A percentile compares a stretch with the other conserved stretches of the same genome.
phyloP scores from a whole-genome alignment of 2,329 filamentous ascomycete genomes.

The Aciculosporium take region DNA sequence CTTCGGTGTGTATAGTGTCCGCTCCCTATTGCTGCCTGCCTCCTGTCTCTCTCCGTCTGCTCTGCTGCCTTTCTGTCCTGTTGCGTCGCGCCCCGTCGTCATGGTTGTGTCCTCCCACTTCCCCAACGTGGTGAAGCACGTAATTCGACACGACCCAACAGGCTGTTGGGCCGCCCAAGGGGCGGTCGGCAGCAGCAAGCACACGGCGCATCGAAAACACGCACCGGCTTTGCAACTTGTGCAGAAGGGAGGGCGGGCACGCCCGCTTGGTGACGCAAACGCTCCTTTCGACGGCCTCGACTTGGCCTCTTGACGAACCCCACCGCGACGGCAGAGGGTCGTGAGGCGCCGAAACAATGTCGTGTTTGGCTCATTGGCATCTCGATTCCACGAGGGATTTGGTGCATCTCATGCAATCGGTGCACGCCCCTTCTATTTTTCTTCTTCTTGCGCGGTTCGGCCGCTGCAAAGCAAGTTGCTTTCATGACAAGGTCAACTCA shows the following conservation, averaged over 20 bases:
- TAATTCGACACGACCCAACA: background rate
- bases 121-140: background rate
- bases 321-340: constrained; percentile 1
- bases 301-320: background rate
- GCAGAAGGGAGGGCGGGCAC: background rate
- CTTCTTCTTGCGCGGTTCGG: background rate
- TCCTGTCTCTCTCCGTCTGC: constrained; percentile 7
- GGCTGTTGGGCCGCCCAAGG: background rate
- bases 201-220: background rate
- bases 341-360: background rate
- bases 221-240: background rate
- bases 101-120: constrained; percentile 14
- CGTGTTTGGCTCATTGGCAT: background rate
- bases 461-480: too few relatives aligned
- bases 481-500: background rate
- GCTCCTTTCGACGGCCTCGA: background rate
- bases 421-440: too few relatives aligned
- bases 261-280: constrained; percentile 2
- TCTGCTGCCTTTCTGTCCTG: constrained; percentile 7
- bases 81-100: constrained; percentile 20
- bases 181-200: background rate
- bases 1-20: constrained; percentile 6
- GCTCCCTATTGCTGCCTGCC: constrained; percentile 5
- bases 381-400: background rate
- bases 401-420: background rate